These are phyloP conservation scores for Dentipellis fragilis DNA, from an alignment of 768 basidiomycete species.

Conservation along the genomic window DNA sequence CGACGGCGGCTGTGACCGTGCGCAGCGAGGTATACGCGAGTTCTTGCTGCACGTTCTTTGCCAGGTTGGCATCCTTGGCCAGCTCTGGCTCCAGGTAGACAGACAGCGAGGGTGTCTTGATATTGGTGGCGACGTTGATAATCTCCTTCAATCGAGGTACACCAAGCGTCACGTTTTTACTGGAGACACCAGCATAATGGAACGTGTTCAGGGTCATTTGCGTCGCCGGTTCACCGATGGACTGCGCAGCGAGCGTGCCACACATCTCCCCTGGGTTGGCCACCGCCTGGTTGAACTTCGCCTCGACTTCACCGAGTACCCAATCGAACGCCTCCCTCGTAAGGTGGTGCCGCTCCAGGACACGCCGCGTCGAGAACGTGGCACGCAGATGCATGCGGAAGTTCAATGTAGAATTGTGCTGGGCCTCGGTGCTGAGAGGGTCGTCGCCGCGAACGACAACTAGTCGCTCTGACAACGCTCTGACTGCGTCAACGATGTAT, in stretches of 20 bases:
- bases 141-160: conserved; percentile 98
- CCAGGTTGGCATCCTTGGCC: conserved; percentile 45
- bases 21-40: conserved; percentile 89
- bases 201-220: conserved; percentile 99
- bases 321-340: conserved; percentile 95
- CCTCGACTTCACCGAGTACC: conserved; percentile 91
- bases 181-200: conserved; percentile 99
- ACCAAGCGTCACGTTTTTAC: conserved; percentile 98
- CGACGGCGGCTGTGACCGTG: conserved; percentile 89
- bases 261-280: conserved; percentile 99
- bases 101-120: conserved; percentile 95
- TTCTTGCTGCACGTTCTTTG: conserved; percentile 88
- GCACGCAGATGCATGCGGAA: conserved; percentile 93
- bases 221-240: conserved; percentile 98
- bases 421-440: conserved; percentile 60
- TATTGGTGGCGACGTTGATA: conserved; percentile 97
- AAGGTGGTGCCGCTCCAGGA: conserved; percentile 81
- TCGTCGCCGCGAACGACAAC: conserved; percentile 86
- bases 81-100: conserved; percentile 78
- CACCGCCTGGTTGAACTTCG: conserved; percentile 89
- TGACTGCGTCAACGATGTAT: conserved; percentile 75
- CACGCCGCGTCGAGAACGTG: conserved; percentile 77
- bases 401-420: conserved; percentile 80
- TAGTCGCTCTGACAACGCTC: conserved; percentile 64
- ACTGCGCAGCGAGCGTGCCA: conserved; percentile 94